phyloP scores from a whole-genome alignment of 352 stramenopile species.

The Thalassiosira mediterranea region DNA sequence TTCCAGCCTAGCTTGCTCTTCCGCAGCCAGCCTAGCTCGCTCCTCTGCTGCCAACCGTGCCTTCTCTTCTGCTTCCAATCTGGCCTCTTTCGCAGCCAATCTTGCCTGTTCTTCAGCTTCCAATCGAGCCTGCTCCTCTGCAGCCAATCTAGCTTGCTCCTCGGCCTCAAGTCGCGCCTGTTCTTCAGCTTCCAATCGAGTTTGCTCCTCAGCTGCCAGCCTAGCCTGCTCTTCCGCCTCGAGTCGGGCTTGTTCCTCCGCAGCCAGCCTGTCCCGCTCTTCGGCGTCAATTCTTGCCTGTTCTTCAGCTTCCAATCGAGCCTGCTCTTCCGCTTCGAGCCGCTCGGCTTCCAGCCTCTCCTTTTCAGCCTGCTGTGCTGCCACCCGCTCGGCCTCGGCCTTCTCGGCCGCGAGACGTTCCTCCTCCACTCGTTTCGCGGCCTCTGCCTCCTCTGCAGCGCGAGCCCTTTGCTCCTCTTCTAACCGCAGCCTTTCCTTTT shows the following conservation, averaged over 20 bases:
- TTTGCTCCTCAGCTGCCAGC: not conserved
- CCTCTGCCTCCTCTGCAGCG: conserved; percentile 12
- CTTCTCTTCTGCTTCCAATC: conserved; percentile 22
- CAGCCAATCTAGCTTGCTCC: not conserved
- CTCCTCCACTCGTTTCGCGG: conserved; percentile 11
- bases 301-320: conserved; percentile 1
- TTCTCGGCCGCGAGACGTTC: conserved; percentile 6
- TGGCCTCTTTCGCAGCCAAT: conserved; percentile 40
- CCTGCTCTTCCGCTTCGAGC: not conserved
- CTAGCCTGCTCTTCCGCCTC: conserved; percentile 14
- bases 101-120: conserved; percentile 18
- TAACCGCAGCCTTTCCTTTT: conserved; percentile 1
- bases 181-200: conserved; percentile 6
- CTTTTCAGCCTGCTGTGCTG: not conserved
- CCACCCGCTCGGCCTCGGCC: conserved; percentile 15
- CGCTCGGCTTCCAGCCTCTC: not conserved
- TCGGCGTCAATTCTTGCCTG: not conserved
- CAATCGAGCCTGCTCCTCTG: conserved; percentile 8
- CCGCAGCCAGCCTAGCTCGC: not conserved
- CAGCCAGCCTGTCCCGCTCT: conserved; percentile 7
- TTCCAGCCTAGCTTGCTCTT: not conserved
- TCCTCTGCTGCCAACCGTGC: conserved; percentile 24
- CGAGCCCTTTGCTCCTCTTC: conserved; percentile 13
- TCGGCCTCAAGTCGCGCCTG: conserved; percentile 4
- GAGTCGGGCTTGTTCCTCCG: conserved; percentile 14